Evolutionary conservation across 768 basidiomycete genomes (phyloP).

Genomic region (Paxillus ammoniavirescens): DNA sequence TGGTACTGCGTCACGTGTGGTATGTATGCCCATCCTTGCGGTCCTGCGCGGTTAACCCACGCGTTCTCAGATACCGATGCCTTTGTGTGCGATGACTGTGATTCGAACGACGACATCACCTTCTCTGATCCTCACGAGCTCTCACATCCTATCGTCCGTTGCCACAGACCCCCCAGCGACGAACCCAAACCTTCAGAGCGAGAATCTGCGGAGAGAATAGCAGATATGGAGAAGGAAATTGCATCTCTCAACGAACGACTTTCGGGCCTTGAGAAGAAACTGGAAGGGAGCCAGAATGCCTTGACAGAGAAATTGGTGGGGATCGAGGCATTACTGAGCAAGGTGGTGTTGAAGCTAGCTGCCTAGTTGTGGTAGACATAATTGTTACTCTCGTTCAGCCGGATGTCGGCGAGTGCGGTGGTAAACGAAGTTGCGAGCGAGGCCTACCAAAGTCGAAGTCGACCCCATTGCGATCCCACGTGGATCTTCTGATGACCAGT

Average conservation of each 20-base stretch:
- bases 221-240: neutral
- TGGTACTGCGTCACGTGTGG: conserved; percentile 3
- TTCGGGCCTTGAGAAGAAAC: neutral
- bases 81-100: conserved; percentile 3
- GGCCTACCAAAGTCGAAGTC: too few species aligned
- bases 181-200: neutral
- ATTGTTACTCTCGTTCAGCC: too few species aligned
- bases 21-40: neutral
- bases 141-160: conserved; percentile 2
- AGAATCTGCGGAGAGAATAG: neutral
- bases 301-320: neutral
- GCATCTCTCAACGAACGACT: conserved; percentile 1
- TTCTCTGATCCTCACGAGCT: neutral
- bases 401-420: too few species aligned
- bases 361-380: neutral
- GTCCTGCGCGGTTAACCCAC: neutral
- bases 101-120: neutral
- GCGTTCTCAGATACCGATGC: neutral
- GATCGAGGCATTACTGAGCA: neutral
- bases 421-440: too few species aligned
- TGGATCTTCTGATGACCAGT: too few species aligned
- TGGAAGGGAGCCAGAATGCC: neutral
- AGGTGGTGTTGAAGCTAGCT: neutral
- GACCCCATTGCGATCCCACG: too few species aligned
- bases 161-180: neutral